These are phyloP conservation scores for Colletotrichum agaves DNA, from an alignment of 2,329 filamentous ascomycete species.

Conservation along the genomic window DNA sequence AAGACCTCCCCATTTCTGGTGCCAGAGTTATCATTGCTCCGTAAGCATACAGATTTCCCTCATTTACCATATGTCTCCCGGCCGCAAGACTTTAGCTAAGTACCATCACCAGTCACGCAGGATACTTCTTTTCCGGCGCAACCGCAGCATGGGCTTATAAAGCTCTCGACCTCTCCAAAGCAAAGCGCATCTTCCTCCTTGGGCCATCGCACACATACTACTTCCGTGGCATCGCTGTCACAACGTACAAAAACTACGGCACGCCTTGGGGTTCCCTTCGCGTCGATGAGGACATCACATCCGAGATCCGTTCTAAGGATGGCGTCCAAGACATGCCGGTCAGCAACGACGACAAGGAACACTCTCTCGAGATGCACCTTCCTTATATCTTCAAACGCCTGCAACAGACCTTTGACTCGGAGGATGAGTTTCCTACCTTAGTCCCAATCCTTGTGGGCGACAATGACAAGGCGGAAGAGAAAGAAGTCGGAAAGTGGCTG, in stretches of 20 bases:
- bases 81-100: no score
- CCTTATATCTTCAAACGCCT: slow-evolving; percentile 90
- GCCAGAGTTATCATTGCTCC: slow-evolving; percentile 75
- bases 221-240: slow-evolving; percentile 80
- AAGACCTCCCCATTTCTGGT: slow-evolving; percentile 72
- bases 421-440: slow-evolving; percentile 74
- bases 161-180: slow-evolving; percentile 81
- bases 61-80: no score
- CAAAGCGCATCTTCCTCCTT: slow-evolving; percentile 90
- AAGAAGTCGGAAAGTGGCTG: slow-evolving; percentile 74
- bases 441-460: slow-evolving; percentile 89
- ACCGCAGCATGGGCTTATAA: slow-evolving; percentile 97
- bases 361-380: slow-evolving; percentile 96
- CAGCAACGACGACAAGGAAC: slow-evolving; percentile 80
- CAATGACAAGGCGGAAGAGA: slow-evolving; percentile 74
- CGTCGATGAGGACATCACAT: slow-evolving; percentile 68
- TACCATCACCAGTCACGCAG: slow-evolving; percentile 77
- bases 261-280: slow-evolving; percentile 79
- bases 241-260: slow-evolving; percentile 74
- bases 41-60: slow-evolving; percentile 6
- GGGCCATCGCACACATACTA: slow-evolving; percentile 93
- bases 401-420: slow-evolving; percentile 59
- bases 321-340: slow-evolving; percentile 72
- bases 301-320: slow-evolving; percentile 41
- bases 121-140: slow-evolving; percentile 90